Base-by-base conservation (phyloP, 352 stramenopile genomes). In the Globisporangium lucens region DNA sequence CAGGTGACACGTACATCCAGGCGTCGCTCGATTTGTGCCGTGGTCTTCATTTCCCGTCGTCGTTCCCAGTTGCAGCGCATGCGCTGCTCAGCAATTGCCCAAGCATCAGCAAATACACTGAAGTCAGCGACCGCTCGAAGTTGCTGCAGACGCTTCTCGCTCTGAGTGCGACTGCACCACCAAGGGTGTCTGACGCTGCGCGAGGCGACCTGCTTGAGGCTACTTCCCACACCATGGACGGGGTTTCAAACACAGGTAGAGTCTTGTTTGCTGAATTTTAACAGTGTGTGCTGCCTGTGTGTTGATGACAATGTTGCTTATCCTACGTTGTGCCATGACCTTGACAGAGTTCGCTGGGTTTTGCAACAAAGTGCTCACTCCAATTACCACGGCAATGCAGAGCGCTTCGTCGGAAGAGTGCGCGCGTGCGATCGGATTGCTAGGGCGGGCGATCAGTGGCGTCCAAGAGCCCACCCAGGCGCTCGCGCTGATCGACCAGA, bases 91-190 rank as follows among this genome's bases (percentile, higher is more conserved):
- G 79, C 17, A 72, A 79, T 46, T 89, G 79, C 66, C 71, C 78
- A 1, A 79, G 66, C 17, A 81, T 92, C 63, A 89, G 81, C 36
- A 88, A 95, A 63, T 87, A 90, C 63, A 87, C 85, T 20, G 77
- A 77, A 4, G 57, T 83, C 61, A 69, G 76, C 15, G 83, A 90
- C 13, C 83, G 83, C 47, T 41, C 74, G 0, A 70, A 80, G 33
- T 62, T 90, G 41, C 43, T 91, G 7, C 69, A 77, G 55, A 22
- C 63, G 27, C 49, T 86, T 58, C 65, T 78, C 10, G 29, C 65
- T 29, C 13, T 57, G 10, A 66, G 58, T 27, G n/a, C 3, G 68
- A 65, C 38, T 15, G 53, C 15, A 5, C 64, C n/a, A 29, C 56
- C 33, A n/a, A 61, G 30, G 46, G 63, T 60, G 52, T 74, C 38